Conservation (phyloP, 2,329 filamentous ascomycete genomes). For the Ceratocystis cubensis region DNA sequence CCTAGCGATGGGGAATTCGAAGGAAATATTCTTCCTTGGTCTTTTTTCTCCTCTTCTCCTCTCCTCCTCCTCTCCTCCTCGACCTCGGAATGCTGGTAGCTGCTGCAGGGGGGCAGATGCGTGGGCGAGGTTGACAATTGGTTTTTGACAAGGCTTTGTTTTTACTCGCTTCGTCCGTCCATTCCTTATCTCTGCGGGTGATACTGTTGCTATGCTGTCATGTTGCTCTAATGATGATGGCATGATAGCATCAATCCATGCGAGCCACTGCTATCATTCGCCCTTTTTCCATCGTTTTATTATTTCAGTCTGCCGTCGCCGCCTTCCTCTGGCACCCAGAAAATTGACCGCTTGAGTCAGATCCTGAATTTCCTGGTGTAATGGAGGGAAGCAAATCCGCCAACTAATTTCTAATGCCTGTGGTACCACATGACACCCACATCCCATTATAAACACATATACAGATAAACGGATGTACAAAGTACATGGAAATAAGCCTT, state of each 20-base stretch:
- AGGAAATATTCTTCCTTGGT: no score
- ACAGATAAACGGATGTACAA: background rate
- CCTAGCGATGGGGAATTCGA: no score
- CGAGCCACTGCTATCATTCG: background rate
- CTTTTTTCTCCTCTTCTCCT: background rate
- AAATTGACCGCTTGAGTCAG: background rate
- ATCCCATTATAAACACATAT: background rate
- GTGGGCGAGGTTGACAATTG: background rate
- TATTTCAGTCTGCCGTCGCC: background rate
- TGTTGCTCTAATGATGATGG: no score
- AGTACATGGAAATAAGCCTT: background rate
- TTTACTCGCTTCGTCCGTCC: no score
- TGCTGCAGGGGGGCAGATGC: background rate
- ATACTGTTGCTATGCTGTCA: no score
- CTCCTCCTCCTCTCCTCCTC: background rate
- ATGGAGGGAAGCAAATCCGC: conserved; percentile 5
- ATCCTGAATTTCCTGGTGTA: background rate
- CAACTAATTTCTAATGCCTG: conserved; percentile 8
- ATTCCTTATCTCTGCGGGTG: no score
- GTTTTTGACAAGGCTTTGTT: no score
- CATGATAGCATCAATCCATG: no score
- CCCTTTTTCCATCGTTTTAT: background rate
- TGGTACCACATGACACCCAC: conserved; percentile 8
- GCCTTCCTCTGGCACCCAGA: background rate
- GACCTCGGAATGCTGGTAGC: background rate